Evolutionary conservation across 495 filamentous ascomycete species (phyloP).

Genomic region (Hypoxylon perforatum): DNA sequence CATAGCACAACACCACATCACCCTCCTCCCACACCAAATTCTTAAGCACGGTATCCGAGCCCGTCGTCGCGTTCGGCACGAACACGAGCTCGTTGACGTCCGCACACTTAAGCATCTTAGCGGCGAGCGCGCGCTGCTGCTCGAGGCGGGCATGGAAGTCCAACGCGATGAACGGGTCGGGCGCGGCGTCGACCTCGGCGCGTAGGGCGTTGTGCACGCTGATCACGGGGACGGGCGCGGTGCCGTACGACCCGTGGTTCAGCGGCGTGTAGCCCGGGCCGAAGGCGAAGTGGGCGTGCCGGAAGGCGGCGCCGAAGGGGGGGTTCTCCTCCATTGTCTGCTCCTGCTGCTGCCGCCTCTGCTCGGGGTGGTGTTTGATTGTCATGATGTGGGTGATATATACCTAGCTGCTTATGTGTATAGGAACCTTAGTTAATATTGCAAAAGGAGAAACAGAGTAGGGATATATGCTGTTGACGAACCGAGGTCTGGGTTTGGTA

Average conservation of each 20-base stretch:
- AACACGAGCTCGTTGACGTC: conserved; percentile 71
- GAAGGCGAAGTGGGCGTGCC: conserved; percentile 43
- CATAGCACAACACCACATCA: conserved; percentile 54
- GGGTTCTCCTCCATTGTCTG: not conserved
- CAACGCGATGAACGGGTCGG: conserved; percentile 61
- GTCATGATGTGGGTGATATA: conserved; percentile 9
- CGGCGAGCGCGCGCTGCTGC: conserved; percentile 67
- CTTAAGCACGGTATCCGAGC: conserved; percentile 76
- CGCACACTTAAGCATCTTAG: conserved; percentile 66
- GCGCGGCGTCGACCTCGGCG: conserved; percentile 43
- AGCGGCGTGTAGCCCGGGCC: conserved; percentile 45
- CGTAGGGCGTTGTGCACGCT: conserved; percentile 39
- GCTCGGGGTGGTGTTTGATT: conserved; percentile 15
- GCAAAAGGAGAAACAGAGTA: not conserved
- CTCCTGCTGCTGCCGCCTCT: not conserved
- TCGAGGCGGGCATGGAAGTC: conserved; percentile 65
- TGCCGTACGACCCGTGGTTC: conserved; percentile 58
- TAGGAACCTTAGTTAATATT: not conserved
- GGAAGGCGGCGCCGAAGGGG: conserved; percentile 43
- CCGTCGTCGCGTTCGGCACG: conserved; percentile 82
- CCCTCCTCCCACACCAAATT: conserved; percentile 64
- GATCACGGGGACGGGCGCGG: conserved; percentile 43
- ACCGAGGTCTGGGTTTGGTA: not conserved
- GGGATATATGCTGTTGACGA: not conserved
- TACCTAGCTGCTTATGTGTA: no score